Evolutionary conservation across 768 basidiomycete genomes (phyloP).

Genomic region (Galerina sulciceps): DNA sequence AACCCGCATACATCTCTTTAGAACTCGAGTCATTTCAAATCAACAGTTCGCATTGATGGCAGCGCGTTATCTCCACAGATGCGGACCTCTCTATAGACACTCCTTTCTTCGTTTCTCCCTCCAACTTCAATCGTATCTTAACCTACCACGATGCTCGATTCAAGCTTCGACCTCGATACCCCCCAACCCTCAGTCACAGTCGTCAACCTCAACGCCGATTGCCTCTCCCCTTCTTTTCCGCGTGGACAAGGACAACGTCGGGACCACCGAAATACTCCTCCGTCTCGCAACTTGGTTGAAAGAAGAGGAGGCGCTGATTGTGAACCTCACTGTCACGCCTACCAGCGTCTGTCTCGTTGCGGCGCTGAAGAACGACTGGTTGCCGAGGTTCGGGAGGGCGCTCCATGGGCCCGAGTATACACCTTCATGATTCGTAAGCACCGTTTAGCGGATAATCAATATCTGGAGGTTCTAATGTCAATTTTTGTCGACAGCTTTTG

Average conservation of each 20-base stretch:
- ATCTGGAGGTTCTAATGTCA: too few species aligned
- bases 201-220: slow-evolving; percentile 10
- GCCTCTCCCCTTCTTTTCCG: slow-evolving; percentile 7
- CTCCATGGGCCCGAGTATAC: slow-evolving; percentile 1
- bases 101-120: too few species aligned
- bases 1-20: too few species aligned
- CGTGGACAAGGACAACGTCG: slow-evolving; percentile 7
- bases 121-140: too few species aligned
- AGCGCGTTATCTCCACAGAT: too few species aligned
- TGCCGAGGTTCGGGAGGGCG: slow-evolving; percentile 5
- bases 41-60: too few species aligned
- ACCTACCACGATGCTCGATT: too few species aligned
- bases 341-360: slow-evolving; percentile 7
- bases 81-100: too few species aligned
- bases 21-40: too few species aligned
- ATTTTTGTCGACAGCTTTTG: too few species aligned
- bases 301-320: slow-evolving; percentile 7
- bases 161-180: background rate
- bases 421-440: too few species aligned
- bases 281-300: slow-evolving; percentile 12
- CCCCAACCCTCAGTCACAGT: slow-evolving; percentile 6
- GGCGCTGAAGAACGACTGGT: slow-evolving; percentile 8
- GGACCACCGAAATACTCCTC: slow-evolving; percentile 7
- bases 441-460: too few species aligned
- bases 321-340: slow-evolving; percentile 9